Evolutionary conservation across 768 basidiomycete genomes (phyloP).

Genomic region (Hydnomerulius pinastri): DNA sequence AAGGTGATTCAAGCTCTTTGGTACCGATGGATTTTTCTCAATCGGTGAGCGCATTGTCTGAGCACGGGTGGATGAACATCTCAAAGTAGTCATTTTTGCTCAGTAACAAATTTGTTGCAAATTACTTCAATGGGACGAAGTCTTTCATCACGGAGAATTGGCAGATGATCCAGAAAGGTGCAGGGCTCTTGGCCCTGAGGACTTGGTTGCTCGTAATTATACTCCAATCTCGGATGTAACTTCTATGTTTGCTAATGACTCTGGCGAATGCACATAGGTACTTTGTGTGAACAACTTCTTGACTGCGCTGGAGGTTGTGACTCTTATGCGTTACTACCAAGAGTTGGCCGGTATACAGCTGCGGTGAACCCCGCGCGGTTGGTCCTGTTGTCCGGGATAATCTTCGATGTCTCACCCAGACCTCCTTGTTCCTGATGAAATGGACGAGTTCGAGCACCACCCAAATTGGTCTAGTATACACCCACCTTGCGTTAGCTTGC

Average conservation of each 20-base stretch:
- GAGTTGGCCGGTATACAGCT: conserved; percentile 44
- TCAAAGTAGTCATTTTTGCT: not conserved
- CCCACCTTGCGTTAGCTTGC: too few species aligned
- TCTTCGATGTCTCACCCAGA: too few species aligned
- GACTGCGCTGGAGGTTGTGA: conserved; percentile 47
- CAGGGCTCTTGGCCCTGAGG: conserved; percentile 65
- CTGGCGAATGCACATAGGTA: conserved; percentile 39
- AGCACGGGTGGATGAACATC: not conserved
- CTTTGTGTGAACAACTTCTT: conserved; percentile 58
- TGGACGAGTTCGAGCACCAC: too few species aligned
- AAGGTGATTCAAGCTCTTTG: conserved; percentile 81
- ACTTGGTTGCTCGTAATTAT: conserved; percentile 58
- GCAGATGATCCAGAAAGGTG: conserved; percentile 66
- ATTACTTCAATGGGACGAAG: conserved; percentile 54
- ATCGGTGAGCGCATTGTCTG: conserved; percentile 48
- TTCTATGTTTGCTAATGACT: not conserved
- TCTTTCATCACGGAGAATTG: conserved; percentile 63
- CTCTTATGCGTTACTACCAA: conserved; percentile 57
- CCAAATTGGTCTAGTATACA: too few species aligned
- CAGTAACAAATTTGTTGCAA: conserved; percentile 56
- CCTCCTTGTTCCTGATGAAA: too few species aligned
- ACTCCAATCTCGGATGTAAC: not conserved
- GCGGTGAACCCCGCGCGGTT: too few species aligned
- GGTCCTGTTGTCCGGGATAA: too few species aligned
- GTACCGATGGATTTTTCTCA: conserved; percentile 71